Base-by-base conservation (phyloP, 768 basidiomycete genomes). In the Dacryopinax primogenitus region DNA sequence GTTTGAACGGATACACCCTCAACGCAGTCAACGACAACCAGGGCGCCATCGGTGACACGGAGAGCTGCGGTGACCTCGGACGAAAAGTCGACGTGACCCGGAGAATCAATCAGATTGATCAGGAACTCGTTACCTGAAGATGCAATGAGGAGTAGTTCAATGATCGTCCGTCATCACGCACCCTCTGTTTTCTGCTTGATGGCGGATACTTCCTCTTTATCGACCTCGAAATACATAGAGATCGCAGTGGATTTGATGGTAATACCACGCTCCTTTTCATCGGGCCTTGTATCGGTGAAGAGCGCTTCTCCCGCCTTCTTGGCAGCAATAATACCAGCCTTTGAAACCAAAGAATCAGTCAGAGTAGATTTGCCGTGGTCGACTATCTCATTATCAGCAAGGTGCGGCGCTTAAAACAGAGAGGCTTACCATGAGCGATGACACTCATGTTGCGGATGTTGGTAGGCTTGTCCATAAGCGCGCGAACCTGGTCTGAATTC, bases 331-430 rank as follows among this genome's bases (percentile, higher is more conserved):
- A 99, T 99, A 83, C 96, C 96, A 68, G 96, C 96, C 82, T 98
- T 98, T 69, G 95, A 94, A 75, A 99, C 94, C 47, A 99, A 83
- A 41, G 95, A 97, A 78, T 99, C 96, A 70, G 96, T 97, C 71
- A 99, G 86, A 72, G 96, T 99, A 65, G 96, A 99, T 79, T 99
- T 99, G 80, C 96, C 96, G 81, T 99, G 96, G 79, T 99, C 96
- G 84, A 99, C 96, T 92, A 73, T n/a, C 58, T 21, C 18, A 34
- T 39, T 47, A 63, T 62, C 35, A 37, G 63, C 34, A 44, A 58
- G 37, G 67, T 35, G 26, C 58, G 16, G 33, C 15, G 63, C 66
- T 70, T 58, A 35, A 67, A 70, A 69, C 44, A 34, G 66, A 67
- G 63, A 69, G 62, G 78, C 85, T 72, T 65, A 88, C 90, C 90